Percentiles rank a stretch among this genome's conserved stretches.
Conservation (phyloP, 805 yeast genomes). For the Vanderwaltozyma yarrowii region DNA sequence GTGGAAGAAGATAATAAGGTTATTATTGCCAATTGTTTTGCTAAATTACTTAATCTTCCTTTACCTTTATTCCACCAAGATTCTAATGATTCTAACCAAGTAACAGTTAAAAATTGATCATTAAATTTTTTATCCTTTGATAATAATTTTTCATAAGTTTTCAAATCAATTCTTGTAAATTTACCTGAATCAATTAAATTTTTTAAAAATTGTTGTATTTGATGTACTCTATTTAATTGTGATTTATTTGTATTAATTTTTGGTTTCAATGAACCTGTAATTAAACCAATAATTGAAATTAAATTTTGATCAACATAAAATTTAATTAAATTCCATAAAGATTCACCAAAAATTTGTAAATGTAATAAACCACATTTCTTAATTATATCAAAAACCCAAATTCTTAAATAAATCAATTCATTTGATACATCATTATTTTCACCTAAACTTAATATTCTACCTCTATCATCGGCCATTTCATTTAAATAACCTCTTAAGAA, state of each 20-base stretch:
- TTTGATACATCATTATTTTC: conserved; percentile 56
- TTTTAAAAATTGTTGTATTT: conserved; percentile 45
- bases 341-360: conserved; percentile 47
- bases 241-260: conserved; percentile 22
- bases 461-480: conserved; percentile 53
- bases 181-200: conserved; percentile 37
- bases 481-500: conserved; percentile 48
- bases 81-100: conserved; percentile 55
- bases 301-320: conserved; percentile 40
- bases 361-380: conserved; percentile 44
- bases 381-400: conserved; percentile 41
- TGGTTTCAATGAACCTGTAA: conserved; percentile 39
- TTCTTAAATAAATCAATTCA: conserved; percentile 40
- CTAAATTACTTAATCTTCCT: conserved; percentile 37
- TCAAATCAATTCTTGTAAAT: conserved; percentile 37
- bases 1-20: conserved; percentile 42
- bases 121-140: conserved; percentile 30
- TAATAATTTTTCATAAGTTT: conserved; percentile 35
- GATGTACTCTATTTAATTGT: conserved; percentile 27
- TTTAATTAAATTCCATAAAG: conserved; percentile 54
- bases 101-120: conserved; percentile 41
- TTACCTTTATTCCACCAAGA: conserved; percentile 46
- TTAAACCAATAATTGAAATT: conserved; percentile 38
- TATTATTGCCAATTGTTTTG: conserved; percentile 42
- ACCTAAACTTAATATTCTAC: conserved; percentile 57